These are phyloP conservation scores for Keithomyces neogunnii DNA, from an alignment of 2,329 filamentous ascomycete genomes.

Conservation along the genomic window DNA sequence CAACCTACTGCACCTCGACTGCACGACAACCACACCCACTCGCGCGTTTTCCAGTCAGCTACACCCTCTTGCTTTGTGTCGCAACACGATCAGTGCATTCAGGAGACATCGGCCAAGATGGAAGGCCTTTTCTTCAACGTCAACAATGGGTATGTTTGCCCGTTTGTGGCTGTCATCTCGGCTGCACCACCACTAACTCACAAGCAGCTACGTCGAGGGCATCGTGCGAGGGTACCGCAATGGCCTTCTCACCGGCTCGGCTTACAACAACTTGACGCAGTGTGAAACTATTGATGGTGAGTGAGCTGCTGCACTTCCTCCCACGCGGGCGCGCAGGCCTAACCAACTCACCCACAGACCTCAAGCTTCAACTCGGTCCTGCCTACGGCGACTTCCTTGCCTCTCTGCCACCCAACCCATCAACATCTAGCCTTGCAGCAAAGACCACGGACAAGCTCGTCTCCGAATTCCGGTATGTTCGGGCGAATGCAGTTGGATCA, in stretches of 20 bases:
- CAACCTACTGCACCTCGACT: background rate
- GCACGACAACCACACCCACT: background rate
- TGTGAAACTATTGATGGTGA: conserved; percentile 94
- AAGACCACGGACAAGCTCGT: conserved; percentile 98
- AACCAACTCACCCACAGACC: conserved; percentile 48
- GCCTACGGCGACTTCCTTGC: conserved; percentile 96
- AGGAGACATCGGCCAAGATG: conserved; percentile 40
- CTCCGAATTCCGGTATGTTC: conserved; percentile 91
- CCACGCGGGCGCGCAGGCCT: background rate
- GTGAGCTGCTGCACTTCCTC: background rate
- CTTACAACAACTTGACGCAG: conserved; percentile 93
- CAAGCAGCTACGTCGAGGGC: conserved; percentile 80
- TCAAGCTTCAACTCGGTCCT: conserved; percentile 94
- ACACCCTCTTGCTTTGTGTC: background rate
- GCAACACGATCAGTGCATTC: background rate
- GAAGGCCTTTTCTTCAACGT: conserved; percentile 93
- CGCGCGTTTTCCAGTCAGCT: background rate
- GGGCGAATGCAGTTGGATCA: conserved; percentile 85
- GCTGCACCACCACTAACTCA: conserved; percentile 20
- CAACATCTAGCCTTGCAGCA: conserved; percentile 85
- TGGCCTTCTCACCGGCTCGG: conserved; percentile 76
- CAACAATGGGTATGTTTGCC: conserved; percentile 66
- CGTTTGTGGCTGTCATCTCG: conserved; percentile 6
- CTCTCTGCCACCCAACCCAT: conserved; percentile 89
- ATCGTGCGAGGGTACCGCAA: conserved; percentile 97